phyloP scores from a whole-genome alignment of 2,329 filamentous ascomycete species.

The Epicoccum nigrum region DNA sequence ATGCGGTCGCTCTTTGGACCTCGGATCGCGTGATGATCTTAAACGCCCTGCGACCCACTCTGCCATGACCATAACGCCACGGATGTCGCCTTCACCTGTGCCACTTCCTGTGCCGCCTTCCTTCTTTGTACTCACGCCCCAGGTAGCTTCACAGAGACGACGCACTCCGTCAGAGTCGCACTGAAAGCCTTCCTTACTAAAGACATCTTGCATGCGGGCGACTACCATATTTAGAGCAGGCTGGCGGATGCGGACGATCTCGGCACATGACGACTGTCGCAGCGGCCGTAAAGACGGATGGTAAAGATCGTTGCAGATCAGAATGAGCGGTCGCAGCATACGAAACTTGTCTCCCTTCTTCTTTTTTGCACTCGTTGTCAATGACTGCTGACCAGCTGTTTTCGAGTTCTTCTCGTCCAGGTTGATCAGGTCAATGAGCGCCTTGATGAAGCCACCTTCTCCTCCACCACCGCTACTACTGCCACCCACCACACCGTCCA shows the following conservation, averaged over 20 bases:
- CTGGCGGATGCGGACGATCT: conserved; percentile 90
- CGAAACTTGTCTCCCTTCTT: conserved; percentile 87
- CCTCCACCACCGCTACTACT: conserved; percentile 67
- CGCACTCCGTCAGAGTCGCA: conserved; percentile 90
- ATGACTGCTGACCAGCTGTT: conserved; percentile 42
- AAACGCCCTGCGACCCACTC: conserved; percentile 84
- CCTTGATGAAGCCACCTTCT: conserved; percentile 94
- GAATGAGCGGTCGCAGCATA: conserved; percentile 82
- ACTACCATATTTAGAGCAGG: conserved; percentile 87
- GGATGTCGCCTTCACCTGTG: conserved; percentile 74
- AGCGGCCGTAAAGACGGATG: conserved; percentile 85
- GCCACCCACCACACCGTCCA: conserved; percentile 89
- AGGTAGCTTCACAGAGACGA: conserved; percentile 80
- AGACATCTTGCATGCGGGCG: conserved; percentile 78
- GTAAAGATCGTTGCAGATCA: conserved; percentile 98
- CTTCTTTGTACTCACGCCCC: conserved; percentile 76
- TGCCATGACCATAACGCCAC: conserved; percentile 83
- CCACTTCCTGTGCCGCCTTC: conserved; percentile 65
- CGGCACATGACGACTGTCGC: conserved; percentile 82
- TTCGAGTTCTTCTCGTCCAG: conserved; percentile 81
- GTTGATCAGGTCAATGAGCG: conserved; percentile 86
- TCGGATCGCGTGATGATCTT: conserved; percentile 51
- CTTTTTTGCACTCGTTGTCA: conserved; percentile 49
- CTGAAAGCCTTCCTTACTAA: conserved; percentile 85
- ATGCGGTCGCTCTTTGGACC: conserved; percentile 50